Conservation (phyloP, 2,329 filamentous ascomycete genomes). For the Neopestalotiopsis sp. region DNA sequence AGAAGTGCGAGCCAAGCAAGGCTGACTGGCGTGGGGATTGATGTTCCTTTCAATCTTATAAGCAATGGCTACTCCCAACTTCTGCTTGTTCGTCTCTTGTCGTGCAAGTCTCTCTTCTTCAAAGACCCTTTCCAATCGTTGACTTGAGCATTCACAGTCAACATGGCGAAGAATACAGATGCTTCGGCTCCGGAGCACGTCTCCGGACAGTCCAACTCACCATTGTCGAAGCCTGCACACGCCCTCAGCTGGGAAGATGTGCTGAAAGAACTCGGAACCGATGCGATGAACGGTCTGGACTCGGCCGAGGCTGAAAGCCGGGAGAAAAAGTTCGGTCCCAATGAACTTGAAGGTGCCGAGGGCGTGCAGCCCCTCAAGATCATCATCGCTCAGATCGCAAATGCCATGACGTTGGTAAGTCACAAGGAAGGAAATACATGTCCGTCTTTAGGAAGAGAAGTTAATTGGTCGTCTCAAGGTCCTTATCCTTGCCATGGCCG, state of each 20-base stretch:
- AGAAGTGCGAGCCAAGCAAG: too few relatives aligned
- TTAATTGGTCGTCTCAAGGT: not conserved
- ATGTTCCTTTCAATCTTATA: not conserved
- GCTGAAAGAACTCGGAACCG: slow-evolving; percentile 55
- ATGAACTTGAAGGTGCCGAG: slow-evolving; percentile 61
- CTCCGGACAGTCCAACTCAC: slow-evolving; percentile 26
- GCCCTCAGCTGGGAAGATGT: slow-evolving; percentile 52
- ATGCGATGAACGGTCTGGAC: slow-evolving; percentile 61
- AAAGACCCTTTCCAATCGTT: not conserved
- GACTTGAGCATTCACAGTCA: not conserved
- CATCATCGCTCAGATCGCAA: slow-evolving; percentile 64
- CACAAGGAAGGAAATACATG: not conserved
- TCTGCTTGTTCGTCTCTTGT: not conserved
- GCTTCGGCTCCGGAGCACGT: not conserved
- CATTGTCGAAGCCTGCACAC: slow-evolving; percentile 61
- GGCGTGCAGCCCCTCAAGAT: slow-evolving; percentile 64
- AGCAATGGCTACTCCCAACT: not conserved
- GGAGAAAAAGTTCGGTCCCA: slow-evolving; percentile 59
- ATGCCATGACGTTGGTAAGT: slow-evolving; percentile 67
- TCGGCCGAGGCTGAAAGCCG: slow-evolving; percentile 55
- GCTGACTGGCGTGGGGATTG: too few relatives aligned
- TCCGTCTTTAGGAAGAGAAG: not conserved
- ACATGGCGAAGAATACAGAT: not conserved
- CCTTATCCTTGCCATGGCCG: slow-evolving; percentile 56
- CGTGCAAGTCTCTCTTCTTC: not conserved